phyloP scores from a whole-genome alignment of 495 filamentous ascomycete species.

The Delitschia confertaspora region DNA sequence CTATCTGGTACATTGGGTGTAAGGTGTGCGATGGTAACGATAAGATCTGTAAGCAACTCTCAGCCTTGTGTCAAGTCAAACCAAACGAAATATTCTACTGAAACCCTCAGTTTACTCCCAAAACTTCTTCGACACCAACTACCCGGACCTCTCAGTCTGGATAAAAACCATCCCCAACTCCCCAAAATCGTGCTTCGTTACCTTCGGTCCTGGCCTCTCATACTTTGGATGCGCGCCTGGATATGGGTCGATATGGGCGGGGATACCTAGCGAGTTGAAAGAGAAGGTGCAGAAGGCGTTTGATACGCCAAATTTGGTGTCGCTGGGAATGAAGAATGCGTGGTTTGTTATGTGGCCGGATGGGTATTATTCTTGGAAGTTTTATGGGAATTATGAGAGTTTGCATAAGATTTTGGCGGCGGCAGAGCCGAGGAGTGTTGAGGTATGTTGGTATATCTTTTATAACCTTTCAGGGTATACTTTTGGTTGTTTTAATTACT shows the following conservation, averaged over 20 bases:
- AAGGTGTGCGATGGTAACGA: constrained; percentile 23
- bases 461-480: no score
- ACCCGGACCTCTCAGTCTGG: constrained; percentile 23
- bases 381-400: constrained; percentile 18
- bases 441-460: constrained; percentile 18
- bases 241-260: constrained; percentile 23
- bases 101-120: constrained; percentile 20
- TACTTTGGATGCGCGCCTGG: constrained; percentile 23
- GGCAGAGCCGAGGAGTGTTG: constrained; percentile 18
- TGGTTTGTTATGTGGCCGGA: constrained; percentile 30
- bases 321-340: constrained; percentile 23
- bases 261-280: constrained; percentile 16
- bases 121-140: constrained; percentile 22
- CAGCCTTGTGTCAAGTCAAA: background rate
- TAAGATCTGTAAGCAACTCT: constrained; percentile 21
- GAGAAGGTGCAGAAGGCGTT: constrained; percentile 27
- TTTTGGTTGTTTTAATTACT: no score
- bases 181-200: constrained; percentile 11
- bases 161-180: constrained; percentile 15
- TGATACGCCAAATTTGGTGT: constrained; percentile 22
- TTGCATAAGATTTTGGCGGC: constrained; percentile 22
- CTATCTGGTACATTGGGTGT: constrained; percentile 26
- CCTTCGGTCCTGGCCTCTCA: constrained; percentile 14
- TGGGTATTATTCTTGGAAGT: constrained; percentile 26
- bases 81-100: constrained; percentile 12